These are phyloP conservation scores for Mucor lusitanicus DNA, from an alignment of 371 early-diverging fungal species.

Conservation along the genomic window DNA sequence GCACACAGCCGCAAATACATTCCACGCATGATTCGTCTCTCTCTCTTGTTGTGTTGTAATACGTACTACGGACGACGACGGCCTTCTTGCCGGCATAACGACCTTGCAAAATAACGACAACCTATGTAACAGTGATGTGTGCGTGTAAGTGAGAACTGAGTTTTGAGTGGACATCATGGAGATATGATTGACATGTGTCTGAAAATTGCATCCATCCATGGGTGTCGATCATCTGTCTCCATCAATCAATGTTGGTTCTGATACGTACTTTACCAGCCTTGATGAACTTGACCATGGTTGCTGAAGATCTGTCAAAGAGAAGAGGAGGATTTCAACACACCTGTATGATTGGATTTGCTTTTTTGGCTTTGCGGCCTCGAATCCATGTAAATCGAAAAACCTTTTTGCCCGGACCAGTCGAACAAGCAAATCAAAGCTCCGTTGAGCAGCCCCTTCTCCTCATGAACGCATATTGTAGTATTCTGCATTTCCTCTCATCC, in stretches of 20 bases:
- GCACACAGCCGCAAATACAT: neutral
- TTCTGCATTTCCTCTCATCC: neutral
- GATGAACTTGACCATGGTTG: constrained; percentile 70
- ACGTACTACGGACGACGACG: constrained; percentile 93
- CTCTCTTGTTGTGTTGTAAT: constrained; percentile 4
- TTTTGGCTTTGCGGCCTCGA: constrained; percentile 1
- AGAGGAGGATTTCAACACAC: constrained; percentile 23
- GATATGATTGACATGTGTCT: neutral
- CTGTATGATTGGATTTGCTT: neutral
- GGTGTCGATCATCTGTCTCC: neutral
- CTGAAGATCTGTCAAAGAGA: constrained; percentile 28
- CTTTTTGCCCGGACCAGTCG: constrained; percentile 3
- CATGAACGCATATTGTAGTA: neutral
- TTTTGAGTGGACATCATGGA: neutral
- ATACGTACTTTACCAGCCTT: constrained; percentile 61
- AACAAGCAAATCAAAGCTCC: neutral
- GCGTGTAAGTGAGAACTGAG: neutral
- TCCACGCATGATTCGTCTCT: neutral
- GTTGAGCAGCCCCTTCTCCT: neutral
- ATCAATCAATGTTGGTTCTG: constrained; percentile 6
- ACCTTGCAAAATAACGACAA: constrained; percentile 95
- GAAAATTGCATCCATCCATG: neutral
- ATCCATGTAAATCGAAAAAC: neutral
- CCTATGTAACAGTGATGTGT: constrained; percentile 53
- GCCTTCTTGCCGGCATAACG: constrained; percentile 99